Base-by-base conservation (phyloP, 495 filamentous ascomycete species). In the Parmelia sp. region DNA sequence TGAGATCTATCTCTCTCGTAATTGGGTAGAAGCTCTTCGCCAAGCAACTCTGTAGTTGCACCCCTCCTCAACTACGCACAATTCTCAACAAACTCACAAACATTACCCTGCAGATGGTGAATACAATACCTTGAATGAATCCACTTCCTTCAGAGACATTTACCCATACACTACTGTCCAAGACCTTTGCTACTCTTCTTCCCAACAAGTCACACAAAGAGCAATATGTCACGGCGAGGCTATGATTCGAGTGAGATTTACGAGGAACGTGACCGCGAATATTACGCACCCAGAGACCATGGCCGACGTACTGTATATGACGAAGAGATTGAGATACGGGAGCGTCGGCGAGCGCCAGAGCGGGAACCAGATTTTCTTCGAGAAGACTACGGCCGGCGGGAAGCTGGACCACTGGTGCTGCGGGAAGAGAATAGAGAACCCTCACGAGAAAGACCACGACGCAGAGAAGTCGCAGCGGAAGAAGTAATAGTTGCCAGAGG, bases 341-440 rank as follows among this genome's bases (percentile, higher is more conserved):
- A 69, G 47, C 72, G 75, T 57, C 76, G 78, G 53, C 70, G 71
- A 31, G 75, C 71, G 33, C 68, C 71, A 19, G 73, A 72, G 29
- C 74, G 73, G 19, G 70, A 74, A n/a, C 81, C 80, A 39, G 82
- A 83, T 15, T 84, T 84, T 67, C 69, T 84, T 19, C 75, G 77
- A 58, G 81, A 83, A 15, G 83, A 83, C 65, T 83, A 82, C 65
- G 77, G 76, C 39, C 70, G 71, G n/a, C 57, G 59, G 42, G 70
- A 70, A 55, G 72, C 75, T 37, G 82, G 80, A 23, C 72, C 72
- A 12, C 65, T 84, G 62, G 82, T 83, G 5, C 27, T 83, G 15
- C 65, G 78, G 45, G 75, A 77, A 59, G 72, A 75, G 14, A 68
- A 49, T 35, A 47, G 63, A 44, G 66, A 68, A 27, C 45, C 37